phyloP scores from a whole-genome alignment of 345 rosid species.

The Aurinia saxatilis region DNA sequence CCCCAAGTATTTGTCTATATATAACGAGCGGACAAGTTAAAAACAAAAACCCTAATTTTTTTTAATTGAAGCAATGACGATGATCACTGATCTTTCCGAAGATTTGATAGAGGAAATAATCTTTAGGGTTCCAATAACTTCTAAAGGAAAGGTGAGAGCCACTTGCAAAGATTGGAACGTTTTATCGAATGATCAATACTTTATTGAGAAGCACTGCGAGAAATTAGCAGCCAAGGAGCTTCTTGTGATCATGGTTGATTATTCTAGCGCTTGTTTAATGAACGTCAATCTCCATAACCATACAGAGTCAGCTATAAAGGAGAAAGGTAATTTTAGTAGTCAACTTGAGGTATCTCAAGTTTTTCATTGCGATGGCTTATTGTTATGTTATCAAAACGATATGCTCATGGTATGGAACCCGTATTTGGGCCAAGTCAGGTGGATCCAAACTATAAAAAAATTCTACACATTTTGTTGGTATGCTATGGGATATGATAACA shows the following conservation, averaged over 20 bases:
- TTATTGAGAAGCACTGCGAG: not conserved
- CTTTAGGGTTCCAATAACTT: not conserved
- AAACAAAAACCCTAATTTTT: too few relatives aligned
- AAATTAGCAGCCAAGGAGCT: not conserved
- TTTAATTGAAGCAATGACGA: not conserved
- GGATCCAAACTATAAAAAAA: not conserved
- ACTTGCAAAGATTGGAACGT: not conserved
- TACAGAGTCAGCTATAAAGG: not conserved
- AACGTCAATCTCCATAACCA: not conserved
- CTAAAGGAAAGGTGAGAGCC: not conserved
- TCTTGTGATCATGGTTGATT: not conserved
- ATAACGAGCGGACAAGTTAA: too few relatives aligned
- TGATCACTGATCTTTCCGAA: not conserved
- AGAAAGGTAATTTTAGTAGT: not conserved
- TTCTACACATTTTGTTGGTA: not conserved
- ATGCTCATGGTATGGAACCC: not conserved
- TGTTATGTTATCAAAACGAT: not conserved
- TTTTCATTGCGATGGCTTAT: not conserved
- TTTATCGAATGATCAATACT: not conserved
- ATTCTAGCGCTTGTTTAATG: not conserved
- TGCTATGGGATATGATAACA: not conserved
- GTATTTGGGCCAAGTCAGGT: not conserved
- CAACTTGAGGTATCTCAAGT: not conserved
- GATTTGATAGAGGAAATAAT: not conserved
- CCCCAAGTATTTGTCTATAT: too few relatives aligned